These are phyloP conservation scores for Lindgomyces ingoldianus DNA, from an alignment of 495 filamentous ascomycete genomes.

Conservation along the genomic window DNA sequence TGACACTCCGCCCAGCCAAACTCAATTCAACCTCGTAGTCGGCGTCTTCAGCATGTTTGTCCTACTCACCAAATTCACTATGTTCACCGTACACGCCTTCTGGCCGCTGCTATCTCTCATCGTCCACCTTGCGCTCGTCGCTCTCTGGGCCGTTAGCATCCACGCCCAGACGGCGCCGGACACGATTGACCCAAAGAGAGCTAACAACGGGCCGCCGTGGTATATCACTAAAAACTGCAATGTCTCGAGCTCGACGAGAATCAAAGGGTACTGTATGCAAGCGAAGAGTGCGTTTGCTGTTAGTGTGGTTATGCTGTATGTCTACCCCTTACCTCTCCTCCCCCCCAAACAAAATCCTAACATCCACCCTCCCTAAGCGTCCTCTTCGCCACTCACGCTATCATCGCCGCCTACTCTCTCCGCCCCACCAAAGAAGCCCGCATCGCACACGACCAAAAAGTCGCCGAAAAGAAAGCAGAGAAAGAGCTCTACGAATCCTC, in stretches of 20 bases:
- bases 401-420: conserved; percentile 42
- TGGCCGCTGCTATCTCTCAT: conserved; percentile 66
- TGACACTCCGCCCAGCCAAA: conserved; percentile 58
- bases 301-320: conserved; percentile 72
- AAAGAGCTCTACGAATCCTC: conserved; percentile 31
- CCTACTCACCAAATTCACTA: conserved; percentile 63
- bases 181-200: conserved; percentile 69
- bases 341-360: not conserved
- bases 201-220: conserved; percentile 71
- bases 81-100: conserved; percentile 71
- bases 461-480: conserved; percentile 39
- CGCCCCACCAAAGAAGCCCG: conserved; percentile 40
- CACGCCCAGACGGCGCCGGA: conserved; percentile 78
- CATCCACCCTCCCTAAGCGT: conserved; percentile 31
- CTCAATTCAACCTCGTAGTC: conserved; percentile 79
- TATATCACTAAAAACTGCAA: conserved; percentile 78
- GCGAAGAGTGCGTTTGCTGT: conserved; percentile 75
- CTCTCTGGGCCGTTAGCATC: conserved; percentile 66
- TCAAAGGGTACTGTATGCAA: conserved; percentile 70
- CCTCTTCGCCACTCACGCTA: conserved; percentile 40
- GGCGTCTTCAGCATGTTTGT: conserved; percentile 72
- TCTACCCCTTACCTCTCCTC: conserved; percentile 18
- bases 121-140: conserved; percentile 59
- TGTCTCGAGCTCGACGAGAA: conserved; percentile 57
- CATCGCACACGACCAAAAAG: conserved; percentile 35